Evolutionary conservation across 2,329 filamentous ascomycete genomes (phyloP).

Genomic region (Clathrospora elynae): DNA sequence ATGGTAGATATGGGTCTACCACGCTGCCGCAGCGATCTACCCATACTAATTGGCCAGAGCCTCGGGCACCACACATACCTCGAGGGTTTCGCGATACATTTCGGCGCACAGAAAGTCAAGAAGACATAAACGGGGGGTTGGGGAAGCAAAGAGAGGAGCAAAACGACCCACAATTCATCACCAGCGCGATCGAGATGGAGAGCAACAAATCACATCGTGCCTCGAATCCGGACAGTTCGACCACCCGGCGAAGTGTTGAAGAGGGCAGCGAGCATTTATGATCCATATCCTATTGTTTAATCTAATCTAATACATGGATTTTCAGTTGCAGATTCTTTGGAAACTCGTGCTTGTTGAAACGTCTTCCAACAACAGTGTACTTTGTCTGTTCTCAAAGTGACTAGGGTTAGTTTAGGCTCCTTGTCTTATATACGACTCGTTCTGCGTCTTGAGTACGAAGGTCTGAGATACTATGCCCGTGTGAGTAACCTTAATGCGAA

Average conservation of each 20-base stretch:
- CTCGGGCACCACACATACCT: conserved; percentile 16
- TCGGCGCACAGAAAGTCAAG: conserved; percentile 28
- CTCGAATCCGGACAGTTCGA: conserved; percentile 18
- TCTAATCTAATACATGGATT: conserved; percentile 9
- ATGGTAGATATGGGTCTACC: conserved; percentile 6
- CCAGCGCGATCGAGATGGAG: conserved; percentile 35
- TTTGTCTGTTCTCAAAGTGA: no score
- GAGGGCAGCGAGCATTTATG: conserved; percentile 16
- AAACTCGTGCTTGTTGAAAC: no score
- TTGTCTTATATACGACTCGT: no score
- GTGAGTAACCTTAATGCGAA: no score
- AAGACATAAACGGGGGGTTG: conserved; percentile 26
- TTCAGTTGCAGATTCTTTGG: no score
- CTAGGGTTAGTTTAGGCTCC: no score
- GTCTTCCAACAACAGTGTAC: no score
- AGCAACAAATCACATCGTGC: conserved; percentile 14
- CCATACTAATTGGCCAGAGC: conserved; percentile 17
- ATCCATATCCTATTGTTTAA: conserved; percentile 20
- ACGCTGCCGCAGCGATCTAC: conserved; percentile 8
- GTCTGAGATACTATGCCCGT: no score
- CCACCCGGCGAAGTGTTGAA: conserved; percentile 20
- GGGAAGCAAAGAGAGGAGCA: conserved; percentile 20
- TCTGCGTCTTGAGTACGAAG: no score
- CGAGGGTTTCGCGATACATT: conserved; percentile 22
- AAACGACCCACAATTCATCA: conserved; percentile 28